A percentile compares a stretch with the other conserved stretches of the same genome.
These are phyloP conservation scores for Malus fusca DNA, from an alignment of 306 rosid genomes.

Conservation along the genomic window DNA sequence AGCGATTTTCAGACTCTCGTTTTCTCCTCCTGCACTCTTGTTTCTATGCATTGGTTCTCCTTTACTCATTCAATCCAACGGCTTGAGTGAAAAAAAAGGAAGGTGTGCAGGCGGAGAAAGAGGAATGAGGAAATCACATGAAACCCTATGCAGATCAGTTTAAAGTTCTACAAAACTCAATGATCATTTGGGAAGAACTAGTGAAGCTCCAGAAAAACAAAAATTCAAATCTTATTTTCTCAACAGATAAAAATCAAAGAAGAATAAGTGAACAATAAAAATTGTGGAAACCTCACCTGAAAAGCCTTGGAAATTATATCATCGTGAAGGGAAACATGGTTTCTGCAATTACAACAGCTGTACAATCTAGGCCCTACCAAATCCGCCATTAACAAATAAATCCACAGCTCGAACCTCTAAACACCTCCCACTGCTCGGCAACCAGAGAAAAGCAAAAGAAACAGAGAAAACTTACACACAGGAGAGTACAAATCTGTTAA, in stretches of 20 bases:
- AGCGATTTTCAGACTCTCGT: not conserved
- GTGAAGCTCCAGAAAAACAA: not conserved
- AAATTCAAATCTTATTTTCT: not conserved
- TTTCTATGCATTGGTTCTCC: not conserved
- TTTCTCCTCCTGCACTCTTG: not conserved
- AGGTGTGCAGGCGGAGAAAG: too few species aligned
- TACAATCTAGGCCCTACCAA: constrained; percentile 82
- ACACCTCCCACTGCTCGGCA: constrained; percentile 28
- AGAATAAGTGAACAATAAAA: not conserved
- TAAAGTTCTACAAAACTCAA: constrained; percentile 1
- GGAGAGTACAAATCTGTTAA: not conserved
- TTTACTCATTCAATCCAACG: too few species aligned
- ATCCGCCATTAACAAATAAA: constrained; percentile 59
- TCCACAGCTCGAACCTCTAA: constrained; percentile 20
- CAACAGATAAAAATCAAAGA: not conserved
- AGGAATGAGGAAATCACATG: not conserved
- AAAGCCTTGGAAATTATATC: constrained; percentile 97
- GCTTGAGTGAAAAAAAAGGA: too few species aligned
- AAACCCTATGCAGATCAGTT: not conserved
- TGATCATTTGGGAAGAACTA: constrained; percentile 1
- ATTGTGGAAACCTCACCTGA: constrained; percentile 49
- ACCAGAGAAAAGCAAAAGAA: not conserved
- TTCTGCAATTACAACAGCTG: constrained; percentile 91
- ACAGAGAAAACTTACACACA: not conserved
- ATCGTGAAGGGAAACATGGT: constrained; percentile 89